Percentiles rank a stretch among this genome's conserved stretches.
These are phyloP conservation scores for Sporothrix schenckii DNA, from an alignment of 2,329 filamentous ascomycete species.

Conservation along the genomic window DNA sequence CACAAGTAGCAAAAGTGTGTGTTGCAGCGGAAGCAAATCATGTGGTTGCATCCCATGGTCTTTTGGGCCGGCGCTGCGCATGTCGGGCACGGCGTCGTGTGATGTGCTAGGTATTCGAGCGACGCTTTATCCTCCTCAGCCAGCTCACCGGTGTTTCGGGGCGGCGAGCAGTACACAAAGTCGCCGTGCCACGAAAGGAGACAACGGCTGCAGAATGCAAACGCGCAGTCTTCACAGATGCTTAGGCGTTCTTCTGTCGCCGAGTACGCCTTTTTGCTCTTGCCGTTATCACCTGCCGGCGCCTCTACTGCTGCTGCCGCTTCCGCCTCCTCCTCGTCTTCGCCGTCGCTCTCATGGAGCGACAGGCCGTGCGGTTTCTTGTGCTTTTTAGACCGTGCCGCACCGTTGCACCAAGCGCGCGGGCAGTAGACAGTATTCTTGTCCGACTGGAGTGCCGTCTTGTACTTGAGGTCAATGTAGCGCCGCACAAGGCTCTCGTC, in stretches of 20 bases:
- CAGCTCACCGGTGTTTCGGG: slow-evolving; percentile 56
- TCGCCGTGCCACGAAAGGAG: slow-evolving; percentile 89
- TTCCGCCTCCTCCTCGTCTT: slow-evolving; percentile 45
- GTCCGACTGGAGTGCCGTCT: slow-evolving; percentile 87
- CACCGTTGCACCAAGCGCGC: slow-evolving; percentile 87
- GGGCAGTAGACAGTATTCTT: slow-evolving; percentile 93
- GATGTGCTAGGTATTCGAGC: slow-evolving; percentile 75
- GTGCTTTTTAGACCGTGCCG: slow-evolving; percentile 74
- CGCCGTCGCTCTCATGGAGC: slow-evolving; percentile 57
- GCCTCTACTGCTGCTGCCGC: slow-evolving; percentile 34
- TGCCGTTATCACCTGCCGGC: not conserved
- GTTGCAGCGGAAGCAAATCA: slow-evolving; percentile 87
- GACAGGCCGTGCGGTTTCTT: slow-evolving; percentile 70
- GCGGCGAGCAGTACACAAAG: slow-evolving; percentile 68
- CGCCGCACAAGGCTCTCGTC: slow-evolving; percentile 74
- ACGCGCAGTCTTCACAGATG: slow-evolving; percentile 85
- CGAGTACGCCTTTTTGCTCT: slow-evolving; percentile 38
- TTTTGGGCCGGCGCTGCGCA: slow-evolving; percentile 86
- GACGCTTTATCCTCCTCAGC: slow-evolving; percentile 75
- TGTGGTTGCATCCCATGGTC: slow-evolving; percentile 93
- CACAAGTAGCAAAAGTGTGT: slow-evolving; percentile 97
- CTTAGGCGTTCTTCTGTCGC: slow-evolving; percentile 65
- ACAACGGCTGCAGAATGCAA: slow-evolving; percentile 80
- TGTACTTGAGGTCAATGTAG: slow-evolving; percentile 88
- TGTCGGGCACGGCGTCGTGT: slow-evolving; percentile 87